phyloP scores from a whole-genome alignment of 306 rosid genomes.

The Castanea mollissima region DNA sequence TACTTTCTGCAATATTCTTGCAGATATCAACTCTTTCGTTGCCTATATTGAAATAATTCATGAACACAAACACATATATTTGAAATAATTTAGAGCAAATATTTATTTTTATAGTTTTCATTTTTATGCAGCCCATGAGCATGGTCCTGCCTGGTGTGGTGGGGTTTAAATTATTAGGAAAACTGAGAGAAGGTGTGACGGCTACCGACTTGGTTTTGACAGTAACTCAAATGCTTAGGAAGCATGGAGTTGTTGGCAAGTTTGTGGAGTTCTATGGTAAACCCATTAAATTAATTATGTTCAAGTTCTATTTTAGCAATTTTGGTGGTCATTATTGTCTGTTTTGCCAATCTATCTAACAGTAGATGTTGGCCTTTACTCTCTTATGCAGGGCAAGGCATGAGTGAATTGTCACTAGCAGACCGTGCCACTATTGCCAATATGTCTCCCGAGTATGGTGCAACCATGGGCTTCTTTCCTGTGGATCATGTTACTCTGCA shows the following conservation, averaged over 20 bases:
- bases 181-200: slow-evolving; percentile 82
- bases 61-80: not conserved
- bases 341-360: slow-evolving; percentile 24
- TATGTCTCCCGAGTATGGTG: slow-evolving; percentile 97
- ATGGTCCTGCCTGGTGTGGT: slow-evolving; percentile 99
- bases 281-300: not conserved
- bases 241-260: slow-evolving; percentile 98
- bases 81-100: not conserved
- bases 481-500: slow-evolving; percentile 96
- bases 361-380: slow-evolving; percentile 15
- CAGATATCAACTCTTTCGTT: not conserved
- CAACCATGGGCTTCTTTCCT: slow-evolving; percentile 99
- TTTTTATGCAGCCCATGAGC: slow-evolving; percentile 83
- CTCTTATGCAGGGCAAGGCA: slow-evolving; percentile 75
- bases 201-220: slow-evolving; percentile 98
- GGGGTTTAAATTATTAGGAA: slow-evolving; percentile 82
- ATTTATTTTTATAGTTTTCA: not conserved
- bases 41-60: not conserved
- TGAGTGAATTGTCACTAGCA: slow-evolving; percentile 82
- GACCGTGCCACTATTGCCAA: slow-evolving; percentile 98
- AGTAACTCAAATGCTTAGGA: slow-evolving; percentile 91
- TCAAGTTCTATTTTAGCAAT: not conserved
- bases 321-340: slow-evolving; percentile 1
- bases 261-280: slow-evolving; percentile 95
- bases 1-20: not conserved